Evolutionary conservation across 225 moss, liverwort and hornwort genomes (phyloP), one percentile per base, ranked within the genome.

Genomic region (Physcomitrellopsis africana): DNA sequence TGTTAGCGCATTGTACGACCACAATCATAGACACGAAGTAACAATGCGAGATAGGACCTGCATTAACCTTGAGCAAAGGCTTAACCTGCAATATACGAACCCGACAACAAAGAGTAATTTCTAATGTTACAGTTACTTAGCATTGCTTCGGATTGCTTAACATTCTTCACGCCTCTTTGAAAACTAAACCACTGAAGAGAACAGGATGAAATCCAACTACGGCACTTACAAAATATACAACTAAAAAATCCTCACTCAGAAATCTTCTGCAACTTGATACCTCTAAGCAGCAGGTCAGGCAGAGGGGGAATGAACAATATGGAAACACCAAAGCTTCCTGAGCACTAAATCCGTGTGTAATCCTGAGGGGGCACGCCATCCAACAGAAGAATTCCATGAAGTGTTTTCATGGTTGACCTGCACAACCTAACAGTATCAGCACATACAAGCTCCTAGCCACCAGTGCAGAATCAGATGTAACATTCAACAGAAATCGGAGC

Each of bases 311-410:
- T 63, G 27, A 54, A 37, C 52, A 76, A 23, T 60, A 60, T 51
- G 62, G 56, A 67, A 77, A 74, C 70, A 71, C 70, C 67, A 51
- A 80, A 51, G 54, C 51, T 46, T 70, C 27, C 20, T 42, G 41
- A 72, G 63, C 73, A 70, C 70, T 19, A 59, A 22, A 72, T 46
- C 63, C 56, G 77, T 43, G 63, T 63, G 63, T 78, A 57, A 63
- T 72, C 78, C 78, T 72, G 58, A 75, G 62, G 75, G 51, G 67
- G 63, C 48, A 74, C 77, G 60, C 64, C 62, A 54, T 70, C 70
- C 49, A 60, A 23, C 49, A 54, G 80, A 64, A 73, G 77, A 65
- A 60, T 77, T 77, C 65, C 60, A 62, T 49, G 29, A 67, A 72
- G 71, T 32, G 7, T 68, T 43, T 48, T 32, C 63, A 47, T 43